Evolutionary conservation across 2,329 filamentous ascomycete genomes (phyloP).

Genomic region (Pseudogymnoascus sp.): DNA sequence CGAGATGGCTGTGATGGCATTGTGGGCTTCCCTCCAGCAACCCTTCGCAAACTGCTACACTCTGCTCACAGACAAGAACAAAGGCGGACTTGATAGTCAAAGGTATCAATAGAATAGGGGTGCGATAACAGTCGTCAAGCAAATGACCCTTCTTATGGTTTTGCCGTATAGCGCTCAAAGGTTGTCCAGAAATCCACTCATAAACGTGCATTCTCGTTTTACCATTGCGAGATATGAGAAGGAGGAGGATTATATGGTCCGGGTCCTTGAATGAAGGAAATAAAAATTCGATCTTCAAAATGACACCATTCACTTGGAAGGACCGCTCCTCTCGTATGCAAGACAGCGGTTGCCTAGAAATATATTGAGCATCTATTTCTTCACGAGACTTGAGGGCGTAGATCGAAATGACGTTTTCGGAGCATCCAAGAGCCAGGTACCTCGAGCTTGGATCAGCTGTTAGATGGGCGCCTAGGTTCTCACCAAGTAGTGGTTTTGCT

Average conservation of each 20-base stretch:
- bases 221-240: conserved; percentile 47
- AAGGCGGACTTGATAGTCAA: conserved; percentile 64
- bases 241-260: conserved; percentile 65
- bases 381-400: conserved; percentile 57
- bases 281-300: conserved; percentile 82
- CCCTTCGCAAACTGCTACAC: conserved; percentile 48
- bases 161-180: conserved; percentile 37
- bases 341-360: conserved; percentile 36
- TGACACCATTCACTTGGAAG: conserved; percentile 53
- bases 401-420: conserved; percentile 61
- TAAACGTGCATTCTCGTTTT: conserved; percentile 47
- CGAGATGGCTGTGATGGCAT: conserved; percentile 25
- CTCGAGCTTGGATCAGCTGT: conserved; percentile 70
- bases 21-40: conserved; percentile 43
- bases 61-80: conserved; percentile 54
- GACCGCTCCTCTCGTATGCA: conserved; percentile 44
- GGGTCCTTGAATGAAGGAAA: conserved; percentile 59
- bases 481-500: conserved; percentile 42
- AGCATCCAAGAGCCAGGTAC: conserved; percentile 60
- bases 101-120: conserved; percentile 65
- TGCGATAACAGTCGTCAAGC: conserved; percentile 42
- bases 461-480: conserved; percentile 52
- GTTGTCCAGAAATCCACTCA: conserved; percentile 50
- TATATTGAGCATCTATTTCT: conserved; percentile 43
- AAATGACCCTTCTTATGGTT: conserved; percentile 42